phyloP scores from a whole-genome alignment of 2,329 filamentous ascomycete species.

The Didymosphaeria variabile region DNA sequence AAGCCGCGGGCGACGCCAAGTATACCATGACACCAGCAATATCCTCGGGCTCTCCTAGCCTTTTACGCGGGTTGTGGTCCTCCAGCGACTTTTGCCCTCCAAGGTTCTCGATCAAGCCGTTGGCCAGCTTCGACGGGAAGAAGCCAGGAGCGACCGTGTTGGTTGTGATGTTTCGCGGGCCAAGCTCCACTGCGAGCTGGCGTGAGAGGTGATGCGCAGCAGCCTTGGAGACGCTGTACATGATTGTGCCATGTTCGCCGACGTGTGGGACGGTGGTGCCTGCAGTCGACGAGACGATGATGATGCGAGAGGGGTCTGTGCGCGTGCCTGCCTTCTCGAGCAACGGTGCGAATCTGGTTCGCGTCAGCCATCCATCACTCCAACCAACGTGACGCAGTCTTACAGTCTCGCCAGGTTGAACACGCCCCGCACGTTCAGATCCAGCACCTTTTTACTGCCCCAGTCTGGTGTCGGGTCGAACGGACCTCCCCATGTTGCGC shows the following conservation, averaged over 20 bases:
- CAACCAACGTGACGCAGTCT: neutral
- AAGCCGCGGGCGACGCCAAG: slow-evolving; percentile 39
- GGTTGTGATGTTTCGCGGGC: slow-evolving; percentile 50
- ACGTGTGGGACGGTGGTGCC: slow-evolving; percentile 50
- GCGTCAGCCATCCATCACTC: slow-evolving; percentile 12
- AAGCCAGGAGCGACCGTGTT: slow-evolving; percentile 53
- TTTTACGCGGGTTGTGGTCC: slow-evolving; percentile 41
- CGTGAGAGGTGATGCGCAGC: slow-evolving; percentile 50
- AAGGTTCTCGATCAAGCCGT: slow-evolving; percentile 48
- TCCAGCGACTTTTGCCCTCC: slow-evolving; percentile 54
- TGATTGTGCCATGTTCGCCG: slow-evolving; percentile 50
- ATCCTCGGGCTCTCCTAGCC: slow-evolving; percentile 46
- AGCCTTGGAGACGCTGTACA: slow-evolving; percentile 53
- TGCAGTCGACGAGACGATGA: slow-evolving; percentile 48
- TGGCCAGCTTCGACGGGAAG: slow-evolving; percentile 50
- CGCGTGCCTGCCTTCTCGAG: slow-evolving; percentile 43
- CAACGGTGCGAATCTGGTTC: slow-evolving; percentile 45
- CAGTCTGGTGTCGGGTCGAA: slow-evolving; percentile 50
- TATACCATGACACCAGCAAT: slow-evolving; percentile 51
- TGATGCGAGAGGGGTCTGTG: slow-evolving; percentile 48
- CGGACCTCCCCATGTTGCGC: slow-evolving; percentile 50
- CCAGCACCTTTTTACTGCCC: slow-evolving; percentile 48
- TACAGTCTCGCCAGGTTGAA: slow-evolving; percentile 51
- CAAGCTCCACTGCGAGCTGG: slow-evolving; percentile 52
- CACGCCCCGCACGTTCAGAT: slow-evolving; percentile 52